Conservation (phyloP, 1,284 basidiomycete species). For the Cryptococcus amylolentus region DNA sequence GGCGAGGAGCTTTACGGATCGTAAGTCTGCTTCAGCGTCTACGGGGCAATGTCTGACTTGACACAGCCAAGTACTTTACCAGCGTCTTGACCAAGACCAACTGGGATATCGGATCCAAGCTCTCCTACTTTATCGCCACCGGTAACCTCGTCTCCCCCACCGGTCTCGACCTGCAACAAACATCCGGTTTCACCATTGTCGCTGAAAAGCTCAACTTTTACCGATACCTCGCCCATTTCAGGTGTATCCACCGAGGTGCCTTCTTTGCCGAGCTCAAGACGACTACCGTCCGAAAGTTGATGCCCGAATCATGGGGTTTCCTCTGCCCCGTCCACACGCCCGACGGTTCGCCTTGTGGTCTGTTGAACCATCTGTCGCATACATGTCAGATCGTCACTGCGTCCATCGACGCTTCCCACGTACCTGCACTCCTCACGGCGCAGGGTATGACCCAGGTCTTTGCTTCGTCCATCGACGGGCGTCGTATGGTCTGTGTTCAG, state of each 20-base stretch:
- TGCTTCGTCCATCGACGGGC: slow-evolving; percentile 69
- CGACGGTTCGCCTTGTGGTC: slow-evolving; percentile 95
- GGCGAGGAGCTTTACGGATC: slow-evolving; percentile 77
- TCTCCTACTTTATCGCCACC: slow-evolving; percentile 95
- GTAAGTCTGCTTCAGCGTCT: slow-evolving; percentile 52
- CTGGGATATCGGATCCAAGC: slow-evolving; percentile 85
- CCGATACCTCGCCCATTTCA: slow-evolving; percentile 97
- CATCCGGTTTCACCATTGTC: slow-evolving; percentile 95
- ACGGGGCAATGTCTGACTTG: background rate
- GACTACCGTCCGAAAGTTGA: slow-evolving; percentile 91
- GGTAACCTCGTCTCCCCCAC: slow-evolving; percentile 93
- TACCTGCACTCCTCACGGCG: slow-evolving; percentile 75
- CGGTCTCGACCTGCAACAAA: slow-evolving; percentile 95
- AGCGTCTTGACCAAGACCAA: slow-evolving; percentile 75
- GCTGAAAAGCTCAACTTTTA: slow-evolving; percentile 99
- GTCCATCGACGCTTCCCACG: slow-evolving; percentile 69
- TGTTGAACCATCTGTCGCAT: slow-evolving; percentile 94
- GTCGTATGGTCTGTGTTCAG: slow-evolving; percentile 80
- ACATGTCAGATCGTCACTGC: slow-evolving; percentile 87
- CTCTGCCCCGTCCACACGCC: slow-evolving; percentile 98
- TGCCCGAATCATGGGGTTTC: slow-evolving; percentile 99
- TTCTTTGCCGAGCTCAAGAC: slow-evolving; percentile 99
- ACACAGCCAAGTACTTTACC: slow-evolving; percentile 71
- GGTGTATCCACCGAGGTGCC: slow-evolving; percentile 97
- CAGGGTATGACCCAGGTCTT: slow-evolving; percentile 96